phyloP scores from a whole-genome alignment of 163 green algal species.

The Scenedesmus sp. region DNA sequence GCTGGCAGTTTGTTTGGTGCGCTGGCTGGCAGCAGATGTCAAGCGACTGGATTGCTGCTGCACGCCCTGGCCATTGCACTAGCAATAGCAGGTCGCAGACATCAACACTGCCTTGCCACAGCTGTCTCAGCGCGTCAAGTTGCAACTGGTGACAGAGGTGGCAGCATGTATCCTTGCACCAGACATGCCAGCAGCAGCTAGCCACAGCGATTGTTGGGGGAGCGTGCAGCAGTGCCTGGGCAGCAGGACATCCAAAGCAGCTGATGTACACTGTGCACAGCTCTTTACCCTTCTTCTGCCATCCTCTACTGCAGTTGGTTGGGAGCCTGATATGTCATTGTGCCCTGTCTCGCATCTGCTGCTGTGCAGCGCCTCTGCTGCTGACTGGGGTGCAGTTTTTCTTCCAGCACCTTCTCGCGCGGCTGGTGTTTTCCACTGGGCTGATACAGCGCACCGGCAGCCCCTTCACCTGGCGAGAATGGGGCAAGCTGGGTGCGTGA shows the following conservation, averaged over 20 bases:
- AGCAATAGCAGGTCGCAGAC: no score
- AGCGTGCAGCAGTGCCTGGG: not conserved
- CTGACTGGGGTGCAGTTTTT: conserved; percentile 88
- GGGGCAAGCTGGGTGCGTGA: conserved; percentile 65
- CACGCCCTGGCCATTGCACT: not conserved
- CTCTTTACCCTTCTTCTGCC: not conserved
- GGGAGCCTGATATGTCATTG: not conserved
- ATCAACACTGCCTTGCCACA: no score
- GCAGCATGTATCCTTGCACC: not conserved
- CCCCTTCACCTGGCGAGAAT: conserved; percentile 72
- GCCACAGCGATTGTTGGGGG: not conserved
- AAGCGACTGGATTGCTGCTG: not conserved
- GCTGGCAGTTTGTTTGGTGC: not conserved
- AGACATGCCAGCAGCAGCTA: not conserved
- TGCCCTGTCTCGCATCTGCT: not conserved
- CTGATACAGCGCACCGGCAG: conserved; percentile 60
- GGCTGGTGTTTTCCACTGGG: conserved; percentile 62
- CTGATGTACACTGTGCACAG: not conserved
- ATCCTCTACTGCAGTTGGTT: not conserved
- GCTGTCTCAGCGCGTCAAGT: no score
- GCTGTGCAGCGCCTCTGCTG: conserved; percentile 66
- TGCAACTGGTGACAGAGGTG: not conserved
- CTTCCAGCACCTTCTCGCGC: conserved; percentile 79
- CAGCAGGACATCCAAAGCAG: not conserved
- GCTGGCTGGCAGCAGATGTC: not conserved